Conservation (phyloP, 768 basidiomycete genomes). For the Phylloporus sp. region DNA sequence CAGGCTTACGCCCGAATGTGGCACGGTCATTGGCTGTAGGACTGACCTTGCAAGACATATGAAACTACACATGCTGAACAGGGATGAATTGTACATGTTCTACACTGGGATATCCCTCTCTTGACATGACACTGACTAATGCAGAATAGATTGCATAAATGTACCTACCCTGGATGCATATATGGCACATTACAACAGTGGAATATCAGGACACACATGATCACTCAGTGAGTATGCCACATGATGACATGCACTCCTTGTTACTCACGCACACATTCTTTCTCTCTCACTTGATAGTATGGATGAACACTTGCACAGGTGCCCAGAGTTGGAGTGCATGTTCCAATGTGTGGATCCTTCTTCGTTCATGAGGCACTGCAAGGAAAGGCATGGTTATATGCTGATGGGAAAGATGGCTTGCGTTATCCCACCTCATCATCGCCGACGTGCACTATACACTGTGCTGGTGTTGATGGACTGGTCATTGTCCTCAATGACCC, state of each 20-base stretch:
- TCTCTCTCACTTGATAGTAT: constrained; percentile 11
- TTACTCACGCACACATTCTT: too few relatives aligned
- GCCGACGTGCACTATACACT: background rate
- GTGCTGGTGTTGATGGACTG: too few relatives aligned
- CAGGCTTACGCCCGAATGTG: too few relatives aligned
- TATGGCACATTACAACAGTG: constrained; percentile 24
- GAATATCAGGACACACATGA: constrained; percentile 24
- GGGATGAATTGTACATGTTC: constrained; percentile 21
- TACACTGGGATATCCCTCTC: too few relatives aligned
- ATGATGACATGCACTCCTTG: background rate
- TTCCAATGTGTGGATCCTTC: background rate
- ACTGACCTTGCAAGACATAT: constrained; percentile 28
- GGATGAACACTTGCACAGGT: constrained; percentile 2
- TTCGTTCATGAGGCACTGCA: background rate
- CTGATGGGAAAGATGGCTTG: background rate
- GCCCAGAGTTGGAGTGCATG: background rate
- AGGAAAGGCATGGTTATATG: background rate
- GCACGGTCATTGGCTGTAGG: constrained; percentile 16
- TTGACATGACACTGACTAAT: background rate
- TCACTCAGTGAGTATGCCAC: constrained; percentile 25
- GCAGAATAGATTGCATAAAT: constrained; percentile 22
- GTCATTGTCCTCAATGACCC: too few relatives aligned
- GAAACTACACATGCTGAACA: constrained; percentile 20
- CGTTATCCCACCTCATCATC: constrained; percentile 3
- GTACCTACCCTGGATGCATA: constrained; percentile 20